A percentile compares a stretch with the other conserved stretches of the same genome.
Conservation (phyloP, 2,329 filamentous ascomycete genomes). For the Fusarium napiforme region DNA sequence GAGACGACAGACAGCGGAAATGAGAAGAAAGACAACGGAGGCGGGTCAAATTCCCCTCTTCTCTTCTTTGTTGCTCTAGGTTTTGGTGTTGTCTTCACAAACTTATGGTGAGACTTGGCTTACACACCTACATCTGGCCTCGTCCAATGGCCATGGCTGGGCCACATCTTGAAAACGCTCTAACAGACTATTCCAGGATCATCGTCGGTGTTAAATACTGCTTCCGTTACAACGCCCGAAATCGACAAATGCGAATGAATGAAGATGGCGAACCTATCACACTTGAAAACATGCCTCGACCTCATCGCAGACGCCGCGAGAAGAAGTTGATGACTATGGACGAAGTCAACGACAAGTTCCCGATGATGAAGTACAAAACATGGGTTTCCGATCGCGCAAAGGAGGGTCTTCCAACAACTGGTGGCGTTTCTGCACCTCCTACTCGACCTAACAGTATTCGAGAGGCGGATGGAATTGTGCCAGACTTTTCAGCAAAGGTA, state of each 20-base stretch:
- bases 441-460: constrained; percentile 80
- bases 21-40: constrained; percentile 36
- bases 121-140: constrained; percentile 7
- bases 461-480: constrained; percentile 68
- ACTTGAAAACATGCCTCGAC: constrained; percentile 83
- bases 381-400: constrained; percentile 88
- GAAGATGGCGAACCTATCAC: constrained; percentile 91
- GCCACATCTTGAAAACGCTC: constrained; percentile 2
- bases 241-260: constrained; percentile 79
- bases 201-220: constrained; percentile 99
- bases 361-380: constrained; percentile 93
- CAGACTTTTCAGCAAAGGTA: constrained; percentile 57
- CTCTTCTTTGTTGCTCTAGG: constrained; percentile 93
- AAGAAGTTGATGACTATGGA: constrained; percentile 99
- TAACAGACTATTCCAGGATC: constrained; percentile 73
- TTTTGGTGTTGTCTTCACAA: constrained; percentile 98
- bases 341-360: constrained; percentile 97
- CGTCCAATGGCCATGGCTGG: constrained; percentile 70
- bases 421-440: constrained; percentile 80
- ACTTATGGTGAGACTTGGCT: constrained; percentile 80
- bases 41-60: constrained; percentile 56
- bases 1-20: constrained; percentile 19
- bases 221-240: constrained; percentile 96
- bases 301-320: constrained; percentile 87
- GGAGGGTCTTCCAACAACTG: constrained; percentile 83